Evolutionary conservation across 2,329 filamentous ascomycete species (phyloP), one percentile per base, ranked within the genome.

Genomic region (Aspergillus transmontanensis): DNA sequence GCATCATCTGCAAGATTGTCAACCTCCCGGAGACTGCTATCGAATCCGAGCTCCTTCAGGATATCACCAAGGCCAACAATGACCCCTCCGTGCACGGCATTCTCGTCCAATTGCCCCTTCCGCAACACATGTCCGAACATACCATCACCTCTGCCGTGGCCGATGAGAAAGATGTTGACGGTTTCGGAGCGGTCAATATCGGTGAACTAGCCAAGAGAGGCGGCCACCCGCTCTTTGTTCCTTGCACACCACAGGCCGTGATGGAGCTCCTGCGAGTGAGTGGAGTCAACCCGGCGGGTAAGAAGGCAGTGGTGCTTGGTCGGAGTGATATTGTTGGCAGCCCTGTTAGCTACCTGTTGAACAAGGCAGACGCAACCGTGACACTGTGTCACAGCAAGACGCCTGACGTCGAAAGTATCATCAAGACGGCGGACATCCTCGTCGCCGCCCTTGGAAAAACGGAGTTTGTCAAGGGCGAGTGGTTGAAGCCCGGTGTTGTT

Each of bases 271-370:
- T 99, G 63, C 81, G 92, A 76, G 92, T 95, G 78, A 88, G 90
- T 23, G 94, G 93, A 9, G 87, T 99, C 46, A 87, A 96, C 60
- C 83, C 95, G 59, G 87, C 86, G 59, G 95, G 95, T 71, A 98
- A 98, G 85, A 90, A 94, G 71, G 95, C 95, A 39, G 94, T 98
- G 2, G 94, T 99, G 19, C 84, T 99, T 57, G 95, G 95, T 56
- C 88, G 95, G 64, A 98, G 94, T 78, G 94, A 99, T 76, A 99
- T 99, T 73, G 95, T 99, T 39, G 95, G 95, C 69, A 96, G 93
- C 78, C 95, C 95, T 21, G 93, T 98, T 75, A 97, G 94, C 83
- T 96, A 96, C 76, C 85, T 99, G 69, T 85, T 99, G 70, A 95
- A 94, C 79, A 96, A 96, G 74, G 94, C 95, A 51, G 92, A 99